Percentiles rank a stretch among this genome's conserved stretches.
Evolutionary conservation across 2,329 filamentous ascomycete genomes (phyloP).

Genomic region (Pseudogymnoascus sp.): DNA sequence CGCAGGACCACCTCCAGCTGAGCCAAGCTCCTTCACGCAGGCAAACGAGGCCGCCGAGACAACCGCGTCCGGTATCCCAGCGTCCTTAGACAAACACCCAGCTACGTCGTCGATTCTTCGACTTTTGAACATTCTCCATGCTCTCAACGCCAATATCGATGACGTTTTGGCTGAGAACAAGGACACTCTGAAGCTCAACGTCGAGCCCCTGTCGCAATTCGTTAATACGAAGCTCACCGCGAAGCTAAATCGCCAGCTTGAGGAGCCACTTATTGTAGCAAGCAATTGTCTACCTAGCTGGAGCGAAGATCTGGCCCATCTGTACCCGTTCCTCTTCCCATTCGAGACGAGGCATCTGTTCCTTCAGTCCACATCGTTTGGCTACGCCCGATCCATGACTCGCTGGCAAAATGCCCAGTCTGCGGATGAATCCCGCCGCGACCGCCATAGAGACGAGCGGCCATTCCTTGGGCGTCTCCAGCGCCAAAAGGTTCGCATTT

Average conservation of each 20-base stretch:
- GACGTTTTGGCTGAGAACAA: constrained; percentile 78
- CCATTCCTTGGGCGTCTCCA: constrained; percentile 87
- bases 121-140: constrained; percentile 81
- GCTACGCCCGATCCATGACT: constrained; percentile 94
- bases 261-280: constrained; percentile 93
- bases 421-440: constrained; percentile 69
- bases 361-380: constrained; percentile 95
- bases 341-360: constrained; percentile 97
- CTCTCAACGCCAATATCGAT: constrained; percentile 86
- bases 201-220: constrained; percentile 84
- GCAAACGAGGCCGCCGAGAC: constrained; percentile 43
- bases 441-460: constrained; percentile 77
- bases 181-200: constrained; percentile 59
- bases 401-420: constrained; percentile 91
- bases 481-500: constrained; percentile 96
- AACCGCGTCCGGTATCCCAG: constrained; percentile 56
- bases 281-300: constrained; percentile 93
- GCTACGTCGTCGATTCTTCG: constrained; percentile 81
- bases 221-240: constrained; percentile 98
- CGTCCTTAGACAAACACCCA: constrained; percentile 74
- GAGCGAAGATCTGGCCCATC: constrained; percentile 87
- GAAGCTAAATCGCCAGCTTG: constrained; percentile 91
- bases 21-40: constrained; percentile 55
- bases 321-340: constrained; percentile 95
- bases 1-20: constrained; percentile 68